Base-by-base conservation (phyloP, 225 moss, liverwort and hornwort genomes). In the Polytrichum commune region DNA sequence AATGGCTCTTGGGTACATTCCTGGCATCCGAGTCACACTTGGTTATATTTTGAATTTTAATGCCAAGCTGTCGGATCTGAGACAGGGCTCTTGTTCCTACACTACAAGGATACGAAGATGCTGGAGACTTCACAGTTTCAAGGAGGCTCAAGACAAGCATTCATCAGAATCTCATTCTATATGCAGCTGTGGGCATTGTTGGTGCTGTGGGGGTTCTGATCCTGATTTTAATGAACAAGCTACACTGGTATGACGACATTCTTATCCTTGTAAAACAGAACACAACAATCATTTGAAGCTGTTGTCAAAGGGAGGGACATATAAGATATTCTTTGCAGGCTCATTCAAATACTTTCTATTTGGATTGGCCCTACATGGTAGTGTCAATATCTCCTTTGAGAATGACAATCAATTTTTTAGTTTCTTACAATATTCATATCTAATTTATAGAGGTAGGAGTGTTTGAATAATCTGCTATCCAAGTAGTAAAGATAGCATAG, bases 21-120 rank as follows among this genome's bases (percentile, higher is more conserved):
- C 13, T 46, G 46, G 46, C 13, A 27, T 63, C 10, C 27, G 62
- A 25, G 13, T 27, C 62, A 25, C 16, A 63, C 25, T 25, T 60
- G 60, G 8, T 25, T 16, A 23, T 60, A 23, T 60, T n/a, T 60
- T 46, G 58, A 2, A 24, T 22, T 58, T 27, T 63, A 24, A 63
- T 24, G 18, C 22, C 19, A 27, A 63, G 62, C 22, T 63, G 4
- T 24, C 1, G 23, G 22, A 13, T 74, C 27, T 71, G 73, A 73
- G 62, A 53, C 82, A 98, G 97, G 97, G 79, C 73, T 65, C 78
- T 98, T 62, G 91, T 92, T 77, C 97, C 98, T 66, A 77, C 89
- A 56, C 73, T 98, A 55, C 98, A 98, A 84, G 98, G 98, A 66
- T 98, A 93, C 74, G 98, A 98, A 78, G 98, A 98, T 85, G 98